Base-by-base conservation (phyloP, 2,329 filamentous ascomycete genomes). In the Aspergillus sp. region DNA sequence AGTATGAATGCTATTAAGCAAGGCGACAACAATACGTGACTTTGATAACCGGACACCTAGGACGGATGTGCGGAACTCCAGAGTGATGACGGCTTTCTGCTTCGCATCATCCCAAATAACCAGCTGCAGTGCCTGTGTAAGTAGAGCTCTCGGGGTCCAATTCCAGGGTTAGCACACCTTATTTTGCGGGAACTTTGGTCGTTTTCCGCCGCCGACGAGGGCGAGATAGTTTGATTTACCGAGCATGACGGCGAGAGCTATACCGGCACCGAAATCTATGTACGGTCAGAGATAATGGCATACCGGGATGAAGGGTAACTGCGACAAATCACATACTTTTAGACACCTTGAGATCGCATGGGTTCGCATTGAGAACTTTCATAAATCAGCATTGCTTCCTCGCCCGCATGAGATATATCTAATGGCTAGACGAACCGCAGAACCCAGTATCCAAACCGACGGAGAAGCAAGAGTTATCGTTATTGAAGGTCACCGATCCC, bases 31-130 rank as follows among this genome's bases (percentile, higher is more conserved):
- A 63, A 97, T 88, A 68, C 88, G 88, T 51, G 87, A 86, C 62
- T 87, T 86, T 20, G 88, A 88, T 22, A 98, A 79, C 64, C 90
- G 87, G 27, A 96, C 86, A 40, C 91, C 89, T 15, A 92, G 85
- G 22, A 98, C 86, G 1, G 89, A 86, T 19, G 90, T 92, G 57
- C 90, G 84, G 60, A 93, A 88, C 56, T 93, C 89, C 66, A 98
- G 80, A 3, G 82, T 89, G 61, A 93, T 89, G 13, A 90, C 82
- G 7, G 88, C 86, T 63, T 88, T 89, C 61, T 89, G 86, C 64
- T 89, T 90, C 60, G 86, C 82, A 68, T 96, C 91, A 73, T 99
- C 93, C 93, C 93, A 98, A 66, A 98, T 90, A 63, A 96, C 87
- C 49, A 93, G 83, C 70, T 80, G 63, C 37, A 40, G 42, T 27